Base-by-base conservation (phyloP, 208 protist species). In the Crithidia sp. region DNA sequence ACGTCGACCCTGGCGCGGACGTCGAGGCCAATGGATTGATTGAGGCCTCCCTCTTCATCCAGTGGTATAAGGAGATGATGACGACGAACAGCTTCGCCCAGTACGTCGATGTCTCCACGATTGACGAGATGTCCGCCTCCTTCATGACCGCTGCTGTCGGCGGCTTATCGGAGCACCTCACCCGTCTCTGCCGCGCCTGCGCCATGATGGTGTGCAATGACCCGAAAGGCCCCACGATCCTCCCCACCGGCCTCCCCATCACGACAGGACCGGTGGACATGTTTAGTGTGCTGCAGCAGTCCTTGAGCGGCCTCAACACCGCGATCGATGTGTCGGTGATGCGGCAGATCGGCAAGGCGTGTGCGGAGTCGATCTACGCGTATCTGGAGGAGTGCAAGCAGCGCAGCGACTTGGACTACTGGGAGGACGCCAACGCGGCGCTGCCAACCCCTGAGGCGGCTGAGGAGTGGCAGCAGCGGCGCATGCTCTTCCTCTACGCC, bases 21-120 rank as follows among this genome's bases (percentile, higher is more conserved):
- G 74, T 92, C 19, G 87, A 87, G 67, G 89, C 90, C 44, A 93
- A 87, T 41, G 79, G 68, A 7, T 77, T 96, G 12, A 84, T 96
- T 60, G 90, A 94, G 67, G 92, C 90, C 7, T 91, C 87, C 16
- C 68, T 93, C 53, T 96, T 96, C 61, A 73, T 92, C 43, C 84
- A 88, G 69, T 96, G 92, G 92, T 96, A 96, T 74, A 87, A 85
- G 79, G 87, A 88, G 43, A 83, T 90, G 72, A 81, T 96, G 82
- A 83, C 52, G n/a, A 79, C 79, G 8, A 82, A 73, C 54, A 90
- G 85, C 75, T 96, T 91, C 58, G 76, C 72, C 44, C 73, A 78
- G 63, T 88, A 93, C 67, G 76, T 95, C 40, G 84, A 91, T 58
- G 43, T 92, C 69, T 71, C 76, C 49, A 74, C 65, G 8, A 74